phyloP scores from a whole-genome alignment of 1,284 basidiomycete species.

The Ganoderma resinaceum region DNA sequence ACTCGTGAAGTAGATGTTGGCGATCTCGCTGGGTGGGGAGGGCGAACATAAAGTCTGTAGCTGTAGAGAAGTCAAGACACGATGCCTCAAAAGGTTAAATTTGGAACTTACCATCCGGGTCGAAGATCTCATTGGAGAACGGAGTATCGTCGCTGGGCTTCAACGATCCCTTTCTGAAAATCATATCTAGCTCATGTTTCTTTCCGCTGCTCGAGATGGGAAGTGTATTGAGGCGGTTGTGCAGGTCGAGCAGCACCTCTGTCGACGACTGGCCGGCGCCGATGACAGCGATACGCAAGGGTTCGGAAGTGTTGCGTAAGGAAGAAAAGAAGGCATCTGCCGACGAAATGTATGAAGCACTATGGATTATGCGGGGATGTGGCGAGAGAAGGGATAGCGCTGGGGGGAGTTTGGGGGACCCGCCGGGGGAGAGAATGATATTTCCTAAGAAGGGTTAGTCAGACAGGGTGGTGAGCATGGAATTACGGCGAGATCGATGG shows the following conservation, averaged over 20 bases:
- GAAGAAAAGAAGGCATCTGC: constrained; percentile 46
- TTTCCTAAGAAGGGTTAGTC: constrained; percentile 43
- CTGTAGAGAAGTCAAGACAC: constrained; percentile 35
- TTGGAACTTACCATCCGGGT: constrained; percentile 52
- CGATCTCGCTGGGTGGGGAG: constrained; percentile 47
- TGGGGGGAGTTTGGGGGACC: constrained; percentile 52
- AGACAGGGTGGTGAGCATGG: constrained; percentile 18
- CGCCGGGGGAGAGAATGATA: constrained; percentile 60
- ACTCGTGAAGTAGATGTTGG: constrained; percentile 49
- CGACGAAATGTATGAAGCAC: constrained; percentile 51
- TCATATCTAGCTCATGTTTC: constrained; percentile 55
- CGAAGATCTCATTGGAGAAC: constrained; percentile 67
- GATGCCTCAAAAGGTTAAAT: constrained; percentile 6
- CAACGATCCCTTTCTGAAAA: constrained; percentile 60
- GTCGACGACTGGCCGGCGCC: constrained; percentile 64
- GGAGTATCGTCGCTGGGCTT: constrained; percentile 65
- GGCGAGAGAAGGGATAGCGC: constrained; percentile 43
- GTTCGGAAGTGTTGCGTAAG: constrained; percentile 35
- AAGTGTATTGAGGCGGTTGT: constrained; percentile 47
- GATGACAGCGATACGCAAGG: constrained; percentile 57
- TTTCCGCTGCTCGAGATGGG: constrained; percentile 27
- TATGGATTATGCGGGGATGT: constrained; percentile 52
- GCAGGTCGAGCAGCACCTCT: constrained; percentile 60
- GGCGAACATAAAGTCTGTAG: constrained; percentile 49
- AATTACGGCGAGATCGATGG: constrained; percentile 20